Percentiles rank a stretch among this genome's conserved stretches.
phyloP scores from a whole-genome alignment of 2,329 filamentous ascomycete genomes.

The Trichoderma sp. region DNA sequence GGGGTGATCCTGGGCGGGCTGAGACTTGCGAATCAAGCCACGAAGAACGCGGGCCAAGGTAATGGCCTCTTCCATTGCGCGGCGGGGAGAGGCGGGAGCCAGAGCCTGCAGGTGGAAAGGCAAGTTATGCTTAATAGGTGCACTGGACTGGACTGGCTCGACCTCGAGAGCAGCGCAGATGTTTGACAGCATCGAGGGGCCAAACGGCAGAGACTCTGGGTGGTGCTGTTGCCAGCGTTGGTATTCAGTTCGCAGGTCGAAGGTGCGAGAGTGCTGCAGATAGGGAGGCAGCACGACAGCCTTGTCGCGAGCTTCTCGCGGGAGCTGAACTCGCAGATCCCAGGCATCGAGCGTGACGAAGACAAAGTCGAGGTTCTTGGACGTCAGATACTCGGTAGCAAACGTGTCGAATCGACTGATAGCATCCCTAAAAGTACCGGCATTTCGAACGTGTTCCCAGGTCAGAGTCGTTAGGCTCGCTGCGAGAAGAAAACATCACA shows the following conservation, averaged over 20 bases:
- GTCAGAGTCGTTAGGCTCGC: slow-evolving; percentile 96
- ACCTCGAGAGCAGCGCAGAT: slow-evolving; percentile 98
- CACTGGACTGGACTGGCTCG: slow-evolving; percentile 94
- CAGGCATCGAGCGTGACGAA: slow-evolving; percentile 98
- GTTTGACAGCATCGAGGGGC: slow-evolving; percentile 90
- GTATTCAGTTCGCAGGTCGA: slow-evolving; percentile 95
- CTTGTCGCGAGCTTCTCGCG: slow-evolving; percentile 96
- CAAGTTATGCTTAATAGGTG: slow-evolving; percentile 97
- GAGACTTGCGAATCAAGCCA: slow-evolving; percentile 92
- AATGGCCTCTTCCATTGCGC: slow-evolving; percentile 96
- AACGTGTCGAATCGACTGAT: slow-evolving; percentile 94
- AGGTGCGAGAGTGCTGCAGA: slow-evolving; percentile 94
- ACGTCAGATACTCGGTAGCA: slow-evolving; percentile 84
- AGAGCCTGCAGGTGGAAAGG: slow-evolving; percentile 97
- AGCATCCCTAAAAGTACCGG: slow-evolving; percentile 94
- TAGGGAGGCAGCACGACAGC: slow-evolving; percentile 94
- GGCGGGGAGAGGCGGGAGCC: slow-evolving; percentile 89
- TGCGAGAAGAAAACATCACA: slow-evolving; percentile 40
- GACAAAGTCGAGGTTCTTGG: slow-evolving; percentile 92
- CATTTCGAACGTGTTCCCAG: slow-evolving; percentile 98
- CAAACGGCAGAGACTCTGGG: slow-evolving; percentile 94
- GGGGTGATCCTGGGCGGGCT: slow-evolving; percentile 87
- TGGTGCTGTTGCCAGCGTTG: slow-evolving; percentile 98
- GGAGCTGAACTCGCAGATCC: slow-evolving; percentile 96
- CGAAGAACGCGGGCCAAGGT: slow-evolving; percentile 90